Percentiles rank a stretch among this genome's conserved stretches.
These are phyloP conservation scores for Saraca asoca DNA, from an alignment of 331 rosid species.

Conservation along the genomic window DNA sequence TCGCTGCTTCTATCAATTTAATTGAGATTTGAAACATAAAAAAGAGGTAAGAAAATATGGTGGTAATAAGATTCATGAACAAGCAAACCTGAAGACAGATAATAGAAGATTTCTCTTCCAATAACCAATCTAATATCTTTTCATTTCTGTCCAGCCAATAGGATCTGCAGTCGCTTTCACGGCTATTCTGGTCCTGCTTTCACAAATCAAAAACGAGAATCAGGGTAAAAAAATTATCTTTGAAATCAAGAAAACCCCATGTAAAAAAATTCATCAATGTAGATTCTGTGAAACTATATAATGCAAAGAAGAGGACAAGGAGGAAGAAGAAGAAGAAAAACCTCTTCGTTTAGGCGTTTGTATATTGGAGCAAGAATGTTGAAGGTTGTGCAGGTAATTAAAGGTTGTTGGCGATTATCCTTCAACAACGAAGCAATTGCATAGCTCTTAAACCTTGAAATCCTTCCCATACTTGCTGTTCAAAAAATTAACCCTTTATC, in stretches of 20 bases:
- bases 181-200: constrained; percentile 65
- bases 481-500: neutral
- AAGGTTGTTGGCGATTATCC: constrained; percentile 68
- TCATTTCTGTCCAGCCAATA: constrained; percentile 87
- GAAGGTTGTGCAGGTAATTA: constrained; percentile 88
- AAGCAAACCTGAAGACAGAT: constrained; percentile 90
- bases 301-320: neutral
- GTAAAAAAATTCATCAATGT: neutral
- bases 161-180: constrained; percentile 74
- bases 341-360: constrained; percentile 78
- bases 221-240: neutral
- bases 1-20: neutral
- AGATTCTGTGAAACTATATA: neutral
- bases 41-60: neutral
- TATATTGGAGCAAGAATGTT: constrained; percentile 96
- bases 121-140: constrained; percentile 74
- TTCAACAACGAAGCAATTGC: constrained; percentile 70
- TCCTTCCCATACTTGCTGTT: constrained; percentile 50
- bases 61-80: neutral
- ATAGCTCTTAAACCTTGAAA: constrained; percentile 69
- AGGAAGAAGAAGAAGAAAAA: constrained; percentile 17
- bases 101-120: constrained; percentile 79
- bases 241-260: constrained; percentile 5
- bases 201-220: constrained; percentile 4
- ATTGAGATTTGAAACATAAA: too few species aligned